Evolutionary conservation across 23 red algal species (phyloP), one percentile per base, ranked within the genome.

Genomic region (Gracilaria vermiculophylla): DNA sequence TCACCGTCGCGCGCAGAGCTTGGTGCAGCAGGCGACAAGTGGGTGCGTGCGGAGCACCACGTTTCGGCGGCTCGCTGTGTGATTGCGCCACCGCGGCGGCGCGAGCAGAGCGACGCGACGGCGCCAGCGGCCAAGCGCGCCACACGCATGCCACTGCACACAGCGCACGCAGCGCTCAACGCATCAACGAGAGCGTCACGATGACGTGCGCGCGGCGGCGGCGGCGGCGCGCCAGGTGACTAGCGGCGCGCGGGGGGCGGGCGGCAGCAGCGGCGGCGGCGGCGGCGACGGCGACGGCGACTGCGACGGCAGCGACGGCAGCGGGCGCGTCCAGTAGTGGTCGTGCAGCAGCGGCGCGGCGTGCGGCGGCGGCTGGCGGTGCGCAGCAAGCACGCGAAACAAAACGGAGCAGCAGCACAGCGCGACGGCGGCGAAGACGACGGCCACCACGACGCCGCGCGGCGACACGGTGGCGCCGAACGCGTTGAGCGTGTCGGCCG

Each of bases 401-500:
- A 48, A 42, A 45, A 73, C 0, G 17, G 12, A 27, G 11, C 6
- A 2, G 10, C 51, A 20, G 20, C 61, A 71, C 40, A 71, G 24
- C 43, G 33, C 10, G 5, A 85, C 0, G 15, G 64, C 48, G 10
- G 28, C 5, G 0, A 40, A 5, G 9, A 40, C 60, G 2, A 57
- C 0, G 21, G 62, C 58, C 31, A 56, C 64, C 8, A 73, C 39
- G 36, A 73, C 81, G 42, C 57, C 44, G 13, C 9, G 56, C 2
- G 62, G 57, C 58, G 58, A 53, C 3, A 85, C 47, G 21, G 40
- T 49, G 58, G 20, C 36, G 13, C 56, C 81, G 55, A 85, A 85
- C 15, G 81, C 40, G 45, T 85, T 85, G 62, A 85, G 5, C 32
- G 34, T 73, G 39, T 85, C 81, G 0, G 81, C 81, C 19, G 27